Base-by-base conservation (phyloP, 2,329 filamentous ascomycete species). In the Ceratocystis lukuohia region DNA sequence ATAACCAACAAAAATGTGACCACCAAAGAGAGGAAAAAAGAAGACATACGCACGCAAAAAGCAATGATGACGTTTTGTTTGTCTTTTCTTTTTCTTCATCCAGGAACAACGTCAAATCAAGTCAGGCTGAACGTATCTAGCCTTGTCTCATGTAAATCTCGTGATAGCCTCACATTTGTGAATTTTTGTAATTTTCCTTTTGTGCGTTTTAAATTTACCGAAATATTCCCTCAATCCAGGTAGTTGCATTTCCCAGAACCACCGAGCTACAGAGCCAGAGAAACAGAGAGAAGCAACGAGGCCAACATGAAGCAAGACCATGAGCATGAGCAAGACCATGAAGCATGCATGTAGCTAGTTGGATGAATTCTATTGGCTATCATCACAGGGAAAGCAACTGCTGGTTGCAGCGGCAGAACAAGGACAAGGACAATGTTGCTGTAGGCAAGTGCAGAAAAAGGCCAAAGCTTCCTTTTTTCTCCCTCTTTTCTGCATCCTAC, bases 401-500 rank as follows among this genome's bases (percentile, higher is more conserved):
- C 56, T 59, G 56, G 25, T 37, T 59, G 28, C 56, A 59, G 37
- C 37, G 37, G 37, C 37, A 15, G 37, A 41, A 41, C 37, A 41
- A 41, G 37, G 37, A 15, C 37, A 12, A 15, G 37, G 37, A 41
- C 10, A 41, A 15, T 41, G 37, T 41, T 41, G 4, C 37, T 41
- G 3, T 41, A 41, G 48, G 48, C n/a, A 53, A 53, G 30, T 28
- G 22, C 22, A 59, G 30, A 59, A 59, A 59, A 33, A 8, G 28
- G 56, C 30, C 56, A 59, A 59, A 59, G 56, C 56, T 59, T 59
- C 56, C 56, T 59, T 59, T 37, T 30, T 33, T 10, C 15, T 59
- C 28, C 56, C 28, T 37, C 53, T 15, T 33, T 57, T 10, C 22
- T 30, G 15, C 17, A 15, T 59, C 28, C n/a, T 22, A 8, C 53